phyloP scores from a whole-genome alignment of 2,329 filamentous ascomycete species.

The Acrodontium crateriforme region DNA sequence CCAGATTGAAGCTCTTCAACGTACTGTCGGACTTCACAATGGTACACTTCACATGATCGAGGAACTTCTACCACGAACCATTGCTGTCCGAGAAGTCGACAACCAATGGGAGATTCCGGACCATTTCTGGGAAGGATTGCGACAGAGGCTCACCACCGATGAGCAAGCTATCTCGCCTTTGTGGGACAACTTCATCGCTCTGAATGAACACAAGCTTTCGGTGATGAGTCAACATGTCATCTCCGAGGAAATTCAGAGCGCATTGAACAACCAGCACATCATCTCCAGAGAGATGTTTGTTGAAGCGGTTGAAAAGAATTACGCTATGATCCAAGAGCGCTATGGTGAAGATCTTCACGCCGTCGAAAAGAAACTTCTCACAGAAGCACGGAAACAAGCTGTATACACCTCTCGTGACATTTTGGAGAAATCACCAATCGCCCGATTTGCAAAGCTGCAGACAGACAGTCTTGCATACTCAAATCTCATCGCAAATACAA shows the following conservation, averaged over 20 bases:
- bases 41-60: slow-evolving; percentile 22
- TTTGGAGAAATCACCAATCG: too few relatives aligned
- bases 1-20: slow-evolving; percentile 3
- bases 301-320: slow-evolving; percentile 6
- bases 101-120: slow-evolving; percentile 43
- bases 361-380: too few relatives aligned
- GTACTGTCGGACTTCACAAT: slow-evolving; percentile 1
- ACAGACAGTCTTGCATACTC: too few relatives aligned
- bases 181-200: slow-evolving; percentile 16
- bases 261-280: slow-evolving; percentile 6
- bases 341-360: too few relatives aligned
- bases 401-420: too few relatives aligned
- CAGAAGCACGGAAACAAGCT: too few relatives aligned
- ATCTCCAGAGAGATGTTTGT: slow-evolving; percentile 6
- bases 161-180: slow-evolving; percentile 26
- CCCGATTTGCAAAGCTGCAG: too few relatives aligned
- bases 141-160: slow-evolving; percentile 39
- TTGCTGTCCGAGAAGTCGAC: slow-evolving; percentile 39
- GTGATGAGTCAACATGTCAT: background rate
- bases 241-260: slow-evolving; percentile 20
- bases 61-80: slow-evolving; percentile 39
- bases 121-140: slow-evolving; percentile 53
- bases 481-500: slow-evolving; percentile 15
- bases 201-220: slow-evolving; percentile 21
- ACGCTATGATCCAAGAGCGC: slow-evolving; percentile 4